Percentiles rank a stretch among this genome's conserved stretches.
Conservation (phyloP, 2,329 filamentous ascomycete genomes). For the Beauveria scarabaeidicola region DNA sequence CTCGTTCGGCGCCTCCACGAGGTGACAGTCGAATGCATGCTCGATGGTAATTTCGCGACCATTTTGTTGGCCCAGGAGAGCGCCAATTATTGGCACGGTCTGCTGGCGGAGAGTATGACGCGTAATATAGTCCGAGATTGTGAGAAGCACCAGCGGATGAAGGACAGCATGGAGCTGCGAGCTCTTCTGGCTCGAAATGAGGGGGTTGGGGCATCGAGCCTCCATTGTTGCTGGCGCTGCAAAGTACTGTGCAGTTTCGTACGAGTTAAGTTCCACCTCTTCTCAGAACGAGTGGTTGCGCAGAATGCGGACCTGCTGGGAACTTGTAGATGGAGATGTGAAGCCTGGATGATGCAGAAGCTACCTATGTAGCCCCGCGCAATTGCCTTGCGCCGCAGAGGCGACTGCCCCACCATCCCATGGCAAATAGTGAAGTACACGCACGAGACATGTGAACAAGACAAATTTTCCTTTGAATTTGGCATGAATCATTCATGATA, state of each 20-base stretch:
- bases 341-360: conserved; percentile 2
- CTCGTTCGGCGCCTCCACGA: conserved; percentile 32
- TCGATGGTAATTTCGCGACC: conserved; percentile 87
- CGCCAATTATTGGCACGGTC: conserved; percentile 70
- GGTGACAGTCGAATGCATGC: conserved; percentile 79
- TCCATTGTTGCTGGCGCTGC: conserved; percentile 36
- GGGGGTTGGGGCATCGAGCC: conserved; percentile 38
- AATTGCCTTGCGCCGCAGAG: not conserved
- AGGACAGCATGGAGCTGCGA: conserved; percentile 74
- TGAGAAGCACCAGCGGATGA: conserved; percentile 90
- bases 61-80: conserved; percentile 84
- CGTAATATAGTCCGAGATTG: conserved; percentile 93
- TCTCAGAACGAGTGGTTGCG: not conserved
- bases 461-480: not conserved
- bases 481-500: not conserved
- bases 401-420: not conserved
- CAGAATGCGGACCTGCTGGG: not conserved
- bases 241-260: not conserved
- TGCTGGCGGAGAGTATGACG: conserved; percentile 74
- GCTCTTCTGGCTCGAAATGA: conserved; percentile 58
- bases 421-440: not conserved
- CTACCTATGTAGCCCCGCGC: not conserved
- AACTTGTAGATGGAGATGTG: not conserved
- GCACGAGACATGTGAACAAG: not conserved
- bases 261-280: not conserved